Conservation (phyloP, 306 rosid genomes). For the Rubus parviflorus region DNA sequence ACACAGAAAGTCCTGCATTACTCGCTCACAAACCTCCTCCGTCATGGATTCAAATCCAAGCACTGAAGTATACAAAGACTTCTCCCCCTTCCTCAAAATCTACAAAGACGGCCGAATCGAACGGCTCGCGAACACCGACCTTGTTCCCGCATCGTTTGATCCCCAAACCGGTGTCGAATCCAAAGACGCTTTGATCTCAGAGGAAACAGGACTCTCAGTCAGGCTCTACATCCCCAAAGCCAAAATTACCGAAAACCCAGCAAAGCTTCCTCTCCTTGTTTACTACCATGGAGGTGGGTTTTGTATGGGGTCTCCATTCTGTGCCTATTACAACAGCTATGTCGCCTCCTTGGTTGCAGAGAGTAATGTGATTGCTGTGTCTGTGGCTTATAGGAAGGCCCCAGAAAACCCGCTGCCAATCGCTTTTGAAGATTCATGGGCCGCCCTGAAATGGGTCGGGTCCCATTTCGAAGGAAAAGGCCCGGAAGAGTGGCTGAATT, state of each 20-base stretch:
- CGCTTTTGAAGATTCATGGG: constrained; percentile 65
- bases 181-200: constrained; percentile 60
- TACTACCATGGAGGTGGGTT: constrained; percentile 80
- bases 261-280: constrained; percentile 60
- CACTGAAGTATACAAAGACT: constrained; percentile 34
- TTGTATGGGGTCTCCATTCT: constrained; percentile 55
- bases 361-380: constrained; percentile 50
- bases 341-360: constrained; percentile 38
- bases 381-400: constrained; percentile 64
- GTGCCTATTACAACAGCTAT: constrained; percentile 47
- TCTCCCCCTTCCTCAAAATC: constrained; percentile 51
- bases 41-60: constrained; percentile 36
- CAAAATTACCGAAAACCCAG: background rate
- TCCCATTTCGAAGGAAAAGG: constrained; percentile 50
- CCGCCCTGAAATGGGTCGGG: constrained; percentile 55
- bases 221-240: constrained; percentile 57
- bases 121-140: constrained; percentile 40
- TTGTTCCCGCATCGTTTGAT: constrained; percentile 44
- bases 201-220: constrained; percentile 46
- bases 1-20: background rate
- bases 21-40: background rate
- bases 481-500: constrained; percentile 56
- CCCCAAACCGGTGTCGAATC: constrained; percentile 55
- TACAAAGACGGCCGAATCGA: constrained; percentile 62
- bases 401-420: constrained; percentile 69